Base-by-base conservation (phyloP, 2,329 filamentous ascomycete genomes). In the Talaromyces piceae region DNA sequence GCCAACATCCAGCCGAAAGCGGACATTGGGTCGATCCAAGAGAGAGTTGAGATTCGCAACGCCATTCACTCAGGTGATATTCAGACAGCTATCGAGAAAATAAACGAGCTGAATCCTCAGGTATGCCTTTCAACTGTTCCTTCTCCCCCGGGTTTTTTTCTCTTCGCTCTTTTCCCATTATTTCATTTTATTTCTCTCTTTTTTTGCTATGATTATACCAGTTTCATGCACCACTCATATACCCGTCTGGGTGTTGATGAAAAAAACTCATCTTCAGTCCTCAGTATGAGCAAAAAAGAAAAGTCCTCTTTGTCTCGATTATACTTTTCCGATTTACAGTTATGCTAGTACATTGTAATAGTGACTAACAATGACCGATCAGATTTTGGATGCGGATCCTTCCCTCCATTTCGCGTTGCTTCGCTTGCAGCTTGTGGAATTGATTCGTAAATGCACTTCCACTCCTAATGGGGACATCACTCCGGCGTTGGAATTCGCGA, bases 191-290 rank as follows among this genome's bases (percentile, higher is more conserved):
- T 54, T 41, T 55, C 25, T 59, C 54, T 74, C 18, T 43, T 55
- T 45, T 60, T 54, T 74, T 81, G 78, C 80, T 73, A 91, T 93
- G 93, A 98, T 98, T 95, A 95, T 77, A 88, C 78, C 80, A 79
- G 86, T 78, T 91, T 95, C 91, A 98, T 98, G 93, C 93, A 98
- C 93, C 93, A 98, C 93, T 90, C 93, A 89, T 93, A 97, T 82
- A 78, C 78, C 79, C 82, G 83, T 81, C 77, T 77, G 82, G 83
- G 84, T 81, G 73, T 82, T 93, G 93, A 94, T 94, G 91, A 97
- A 76, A 82, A 80, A 74, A 75, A 77, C 74, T 73, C 73, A 74
- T 81, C 84, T 87, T 87, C 84, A 88, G 82, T 87, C 82, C 81
- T 87, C 82, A 87, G 81, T 84, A 90, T 93, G 88, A 94, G 77